A percentile compares a stretch with the other conserved stretches of the same genome.
Evolutionary conservation across 23 red algal genomes (phyloP).

Genomic region (Porphyridium purpureum): DNA sequence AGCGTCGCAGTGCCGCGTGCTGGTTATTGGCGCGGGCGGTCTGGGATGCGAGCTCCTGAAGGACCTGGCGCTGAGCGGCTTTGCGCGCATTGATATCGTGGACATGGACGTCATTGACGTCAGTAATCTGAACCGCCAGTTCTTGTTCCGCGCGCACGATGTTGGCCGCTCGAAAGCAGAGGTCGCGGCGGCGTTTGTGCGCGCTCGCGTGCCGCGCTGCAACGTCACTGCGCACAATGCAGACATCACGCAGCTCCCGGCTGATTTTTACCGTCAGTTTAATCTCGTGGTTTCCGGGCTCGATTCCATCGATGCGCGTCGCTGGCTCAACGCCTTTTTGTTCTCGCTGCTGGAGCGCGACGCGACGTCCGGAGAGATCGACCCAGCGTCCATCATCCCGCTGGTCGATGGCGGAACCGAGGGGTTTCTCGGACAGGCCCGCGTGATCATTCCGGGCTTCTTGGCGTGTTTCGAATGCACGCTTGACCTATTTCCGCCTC

Average conservation of each 20-base stretch:
- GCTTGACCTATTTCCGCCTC: conserved; percentile 13
- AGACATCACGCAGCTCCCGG: conserved; percentile 59
- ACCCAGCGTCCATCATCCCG: conserved; percentile 24
- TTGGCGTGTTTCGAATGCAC: conserved; percentile 84
- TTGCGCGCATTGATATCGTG: conserved; percentile 35
- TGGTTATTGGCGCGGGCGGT: conserved; percentile 78
- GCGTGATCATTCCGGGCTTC: conserved; percentile 26
- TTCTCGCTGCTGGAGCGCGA: conserved; percentile 36
- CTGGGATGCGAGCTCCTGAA: conserved; percentile 83
- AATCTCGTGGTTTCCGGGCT: conserved; percentile 63
- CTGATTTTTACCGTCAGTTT: conserved; percentile 58
- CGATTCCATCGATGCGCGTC: conserved; percentile 72
- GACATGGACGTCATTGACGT: conserved; percentile 85
- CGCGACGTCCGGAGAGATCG: conserved; percentile 11
- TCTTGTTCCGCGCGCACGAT: conserved; percentile 58
- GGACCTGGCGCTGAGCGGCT: conserved; percentile 54
- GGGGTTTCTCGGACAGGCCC: conserved; percentile 67
- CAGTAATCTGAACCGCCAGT: conserved; percentile 90
- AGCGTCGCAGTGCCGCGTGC: conserved; percentile 8
- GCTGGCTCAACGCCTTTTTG: conserved; percentile 41
- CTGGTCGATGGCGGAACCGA: conserved; percentile 80
- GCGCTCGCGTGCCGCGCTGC: conserved; percentile 6
- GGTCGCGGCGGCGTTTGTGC: conserved; percentile 25
- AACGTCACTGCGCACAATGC: conserved; percentile 12
- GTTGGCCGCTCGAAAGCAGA: conserved; percentile 62